Evolutionary conservation across 371 early-diverging fungal species (phyloP), one percentile per base, ranked within the genome.

Genomic region (Mortierella sp.): DNA sequence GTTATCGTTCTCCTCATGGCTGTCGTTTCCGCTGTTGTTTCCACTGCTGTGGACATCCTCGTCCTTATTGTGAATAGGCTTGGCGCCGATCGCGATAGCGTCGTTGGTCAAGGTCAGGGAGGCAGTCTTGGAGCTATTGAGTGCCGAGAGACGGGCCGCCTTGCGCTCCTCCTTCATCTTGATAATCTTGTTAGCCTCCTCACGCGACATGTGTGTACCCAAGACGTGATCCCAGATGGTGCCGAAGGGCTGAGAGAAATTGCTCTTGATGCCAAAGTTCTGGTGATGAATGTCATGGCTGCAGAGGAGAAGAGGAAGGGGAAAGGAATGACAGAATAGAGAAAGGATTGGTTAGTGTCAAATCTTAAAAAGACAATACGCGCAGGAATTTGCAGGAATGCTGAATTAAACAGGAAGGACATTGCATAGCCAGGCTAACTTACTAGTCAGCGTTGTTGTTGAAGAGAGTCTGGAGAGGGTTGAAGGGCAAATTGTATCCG

Each of bases 401-500:
- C 24, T 5, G 10, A 64, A 67, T 69, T 51, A 5, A 69, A 59
- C 61, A 64, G 31, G 19, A 10, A 37, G 10, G 24, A n/a, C 43
- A 61, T 31, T 26, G 70, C 54, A 57, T 2, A n/a, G 61, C 73
- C 16, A 26, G 2, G 54, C 55, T 13, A 51, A 24, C 91, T 90
- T 91, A 93, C 92, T 94, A 95, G 79, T 86, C 91, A 3, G 93
- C 94, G 78, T 95, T 95, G 83, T 96, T 96, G 43, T 89, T 83
- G 87, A 94, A 95, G 26, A 93, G 73, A 21, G 83, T 85, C 74
- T 93, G 91, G 55, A 94, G 87, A 31, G 96, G 95, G 78, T 94
- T 92, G 91, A 93, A 95, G n/a, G 96, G 95, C 80, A 95, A 89
- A n/a, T 91, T 89, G 87, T 95, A 96, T 37, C 96, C 96, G 82